Base-by-base conservation (phyloP, 176 grass and related monocot genomes). In the Hyparrhenia diplandra region DNA sequence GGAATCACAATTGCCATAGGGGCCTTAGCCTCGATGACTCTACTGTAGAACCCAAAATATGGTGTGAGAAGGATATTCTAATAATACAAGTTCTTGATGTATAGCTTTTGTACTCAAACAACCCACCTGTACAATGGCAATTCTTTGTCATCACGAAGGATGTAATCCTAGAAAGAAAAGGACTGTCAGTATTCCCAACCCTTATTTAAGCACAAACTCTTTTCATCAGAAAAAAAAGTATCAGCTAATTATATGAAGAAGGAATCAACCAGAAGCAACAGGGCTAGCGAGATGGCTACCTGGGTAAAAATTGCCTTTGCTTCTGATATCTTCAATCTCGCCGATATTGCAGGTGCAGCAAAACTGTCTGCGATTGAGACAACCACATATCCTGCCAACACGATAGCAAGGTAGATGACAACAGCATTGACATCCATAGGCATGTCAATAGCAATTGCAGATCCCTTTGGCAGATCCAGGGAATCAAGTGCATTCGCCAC, bases 301-400 rank as follows among this genome's bases (percentile, higher is more conserved):
- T 98, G 95, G 36, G 95, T 98, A 81, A 98, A 98, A 91, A 95
- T 98, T 78, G 92, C 90, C 82, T 91, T 98, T 69, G 95, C 59
- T 86, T 93, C 90, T 61, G 95, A 94, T 82, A 98, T 93, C 52
- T 89, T 91, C 28, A 98, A 83, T 80, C 95, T 86, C 6, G 69
- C 88, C 1, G 79, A 69, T 91, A 98, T 98, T 78, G 94, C 95
- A 71, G 88, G 83, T 42, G 95, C 83, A 68, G 88, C 95, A 95
- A 98, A 98, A 84, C 95, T 98, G 78, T 98, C 92, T 46, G 95
- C 95, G 88, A 98, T 95, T 8, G 95, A 98, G 21, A 98, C 92
- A 69, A 98, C 95, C 68, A 93, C 83, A 41, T 89, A 88, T 17
- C 95, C 95, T 1, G 95, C 92, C 71, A 95, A 82, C 59, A 95